Evolutionary conservation across 2,329 filamentous ascomycete species (phyloP).

Genomic region (Huntiella abstrusa): DNA sequence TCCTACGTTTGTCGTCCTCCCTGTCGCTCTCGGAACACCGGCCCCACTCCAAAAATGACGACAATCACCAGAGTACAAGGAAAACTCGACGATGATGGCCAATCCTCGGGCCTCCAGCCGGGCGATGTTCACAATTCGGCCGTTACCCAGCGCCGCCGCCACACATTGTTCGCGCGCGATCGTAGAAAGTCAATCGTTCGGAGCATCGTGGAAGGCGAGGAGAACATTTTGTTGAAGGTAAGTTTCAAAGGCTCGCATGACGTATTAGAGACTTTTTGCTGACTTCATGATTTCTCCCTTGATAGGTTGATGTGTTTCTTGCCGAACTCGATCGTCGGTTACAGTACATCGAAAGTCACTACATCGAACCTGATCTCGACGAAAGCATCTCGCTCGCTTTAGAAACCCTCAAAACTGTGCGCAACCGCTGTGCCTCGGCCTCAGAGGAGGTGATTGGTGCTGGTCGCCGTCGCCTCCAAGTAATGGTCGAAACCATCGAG

Average conservation of each 20-base stretch:
- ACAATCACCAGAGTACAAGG: conserved; percentile 1
- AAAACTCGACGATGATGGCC: conserved; percentile 7
- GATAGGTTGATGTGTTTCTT: conserved; percentile 59
- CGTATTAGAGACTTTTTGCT: neutral
- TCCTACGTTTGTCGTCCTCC: neutral
- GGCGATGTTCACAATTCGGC: neutral
- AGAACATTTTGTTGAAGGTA: conserved; percentile 40
- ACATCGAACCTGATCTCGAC: conserved; percentile 58
- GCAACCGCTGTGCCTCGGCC: conserved; percentile 72
- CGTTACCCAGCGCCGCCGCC: conserved; percentile 7
- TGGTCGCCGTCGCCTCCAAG: conserved; percentile 62
- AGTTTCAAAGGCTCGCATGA: conserved; percentile 1
- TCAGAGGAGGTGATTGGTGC: conserved; percentile 81
- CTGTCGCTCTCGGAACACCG: neutral
- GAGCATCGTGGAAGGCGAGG: conserved; percentile 43
- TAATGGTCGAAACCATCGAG: conserved; percentile 88
- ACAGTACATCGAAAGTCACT: conserved; percentile 75
- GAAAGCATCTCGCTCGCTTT: conserved; percentile 70
- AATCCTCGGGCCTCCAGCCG: conserved; percentile 6
- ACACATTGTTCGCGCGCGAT: conserved; percentile 15
- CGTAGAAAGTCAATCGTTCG: conserved; percentile 37
- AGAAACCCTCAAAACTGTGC: conserved; percentile 66
- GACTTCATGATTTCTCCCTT: neutral
- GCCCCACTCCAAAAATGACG: neutral
- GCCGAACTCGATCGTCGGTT: conserved; percentile 71